phyloP scores from a whole-genome alignment of 768 basidiomycete genomes.

The Lentinula guzmanii region DNA sequence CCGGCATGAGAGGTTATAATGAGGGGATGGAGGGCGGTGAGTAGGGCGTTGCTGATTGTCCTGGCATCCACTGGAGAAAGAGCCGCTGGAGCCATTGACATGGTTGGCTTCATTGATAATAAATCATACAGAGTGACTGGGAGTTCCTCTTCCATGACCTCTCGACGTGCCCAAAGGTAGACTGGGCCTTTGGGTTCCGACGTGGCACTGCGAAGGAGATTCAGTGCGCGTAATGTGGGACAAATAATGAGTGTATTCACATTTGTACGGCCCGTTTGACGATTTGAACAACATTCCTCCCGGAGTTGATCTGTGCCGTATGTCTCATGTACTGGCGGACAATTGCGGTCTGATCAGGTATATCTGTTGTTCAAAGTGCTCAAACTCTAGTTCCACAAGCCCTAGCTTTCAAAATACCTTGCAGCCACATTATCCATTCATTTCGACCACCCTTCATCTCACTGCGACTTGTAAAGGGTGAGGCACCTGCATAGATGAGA shows the following conservation, averaged over 20 bases:
- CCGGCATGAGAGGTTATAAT: conserved; percentile 64
- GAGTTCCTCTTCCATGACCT: conserved; percentile 62
- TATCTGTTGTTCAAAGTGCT: conserved; percentile 32
- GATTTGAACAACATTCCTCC: conserved; percentile 42
- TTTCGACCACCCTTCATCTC: conserved; percentile 62
- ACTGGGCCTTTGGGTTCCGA: conserved; percentile 70
- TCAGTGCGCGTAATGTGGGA: neutral
- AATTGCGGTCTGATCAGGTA: conserved; percentile 66
- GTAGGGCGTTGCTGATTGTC: conserved; percentile 42
- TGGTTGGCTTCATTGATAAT: conserved; percentile 35
- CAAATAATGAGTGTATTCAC: conserved; percentile 25
- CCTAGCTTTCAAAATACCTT: conserved; percentile 35
- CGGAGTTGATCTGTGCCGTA: conserved; percentile 52
- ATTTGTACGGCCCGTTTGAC: conserved; percentile 60
- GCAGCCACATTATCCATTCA: conserved; percentile 71
- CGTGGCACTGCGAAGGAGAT: conserved; percentile 38
- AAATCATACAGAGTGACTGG: conserved; percentile 28
- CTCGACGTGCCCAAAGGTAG: conserved; percentile 70
- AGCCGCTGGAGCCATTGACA: conserved; percentile 41
- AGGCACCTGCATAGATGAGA: conserved; percentile 67
- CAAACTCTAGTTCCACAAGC: neutral
- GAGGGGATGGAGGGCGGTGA: conserved; percentile 46
- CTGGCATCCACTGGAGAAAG: conserved; percentile 33
- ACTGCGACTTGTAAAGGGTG: conserved; percentile 49
- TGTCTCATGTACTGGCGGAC: conserved; percentile 74